These are phyloP conservation scores for Candida neerlandica DNA, from an alignment of 1,139 yeast genomes.

Conservation along the genomic window DNA sequence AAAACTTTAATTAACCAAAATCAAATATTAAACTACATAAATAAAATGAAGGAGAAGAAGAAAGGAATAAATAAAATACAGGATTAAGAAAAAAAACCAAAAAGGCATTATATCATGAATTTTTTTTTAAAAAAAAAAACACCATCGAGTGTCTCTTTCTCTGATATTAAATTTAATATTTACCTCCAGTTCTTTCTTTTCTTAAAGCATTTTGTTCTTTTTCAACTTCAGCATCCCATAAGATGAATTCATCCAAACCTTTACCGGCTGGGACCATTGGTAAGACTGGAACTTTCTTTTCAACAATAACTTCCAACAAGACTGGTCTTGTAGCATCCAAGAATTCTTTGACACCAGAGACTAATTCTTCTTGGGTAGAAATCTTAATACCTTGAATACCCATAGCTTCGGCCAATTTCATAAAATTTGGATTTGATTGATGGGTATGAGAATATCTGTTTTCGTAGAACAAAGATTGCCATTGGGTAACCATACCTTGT, in stretches of 20 bases:
- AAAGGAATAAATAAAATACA: neutral
- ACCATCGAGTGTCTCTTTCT: neutral
- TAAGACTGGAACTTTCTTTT: slow-evolving; percentile 94
- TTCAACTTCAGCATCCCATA: slow-evolving; percentile 81
- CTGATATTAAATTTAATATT: slow-evolving; percentile 31
- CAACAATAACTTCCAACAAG: slow-evolving; percentile 85
- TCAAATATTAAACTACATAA: too few relatives aligned
- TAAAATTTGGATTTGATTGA: slow-evolving; percentile 90
- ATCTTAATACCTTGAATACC: slow-evolving; percentile 83
- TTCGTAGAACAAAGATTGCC: slow-evolving; percentile 97
- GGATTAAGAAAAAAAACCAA: neutral
- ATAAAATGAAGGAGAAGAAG: too few relatives aligned
- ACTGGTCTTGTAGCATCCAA: slow-evolving; percentile 81
- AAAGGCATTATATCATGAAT: neutral
- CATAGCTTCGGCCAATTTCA: slow-evolving; percentile 93
- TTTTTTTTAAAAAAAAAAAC: too few relatives aligned
- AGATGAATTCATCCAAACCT: slow-evolving; percentile 89
- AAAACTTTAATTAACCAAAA: too few relatives aligned
- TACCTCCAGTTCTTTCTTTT: slow-evolving; percentile 59
- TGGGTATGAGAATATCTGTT: slow-evolving; percentile 97
- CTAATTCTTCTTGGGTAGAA: slow-evolving; percentile 62
- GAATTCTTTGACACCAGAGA: slow-evolving; percentile 67
- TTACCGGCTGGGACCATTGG: slow-evolving; percentile 99
- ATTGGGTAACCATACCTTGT: slow-evolving; percentile 99
- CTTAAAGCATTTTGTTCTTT: slow-evolving; percentile 68